Base-by-base conservation (phyloP, 495 filamentous ascomycete species). In the Aspergillus mulundensis region DNA sequence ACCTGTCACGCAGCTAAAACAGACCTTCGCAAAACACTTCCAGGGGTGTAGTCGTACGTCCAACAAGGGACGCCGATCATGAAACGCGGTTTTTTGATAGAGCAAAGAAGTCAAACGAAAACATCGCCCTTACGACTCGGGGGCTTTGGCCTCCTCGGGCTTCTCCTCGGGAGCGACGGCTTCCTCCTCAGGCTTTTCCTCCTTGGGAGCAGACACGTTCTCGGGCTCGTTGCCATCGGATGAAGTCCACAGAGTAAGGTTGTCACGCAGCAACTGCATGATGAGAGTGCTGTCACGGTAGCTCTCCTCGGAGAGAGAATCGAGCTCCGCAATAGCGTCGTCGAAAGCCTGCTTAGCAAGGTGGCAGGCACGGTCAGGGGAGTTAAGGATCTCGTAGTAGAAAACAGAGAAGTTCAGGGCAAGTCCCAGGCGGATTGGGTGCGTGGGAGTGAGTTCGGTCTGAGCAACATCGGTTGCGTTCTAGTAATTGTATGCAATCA, bases 331-430 rank as follows among this genome's bases (percentile, higher is more conserved):
- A 73, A 98, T 98, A 59, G 94, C 94, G 72, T 98, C 94, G 73
- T 98, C 94, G 68, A 98, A 98, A 25, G 95, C 93, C 79, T 96
- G 92, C 87, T 98, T 98, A 71, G 94, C 94, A 53, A 98, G 84
- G 74, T 98, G 94, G 84, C 94, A 98, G 68, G 94, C 94, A 72
- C 92, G 93, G 70, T 98, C 94, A 44, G 94, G 94, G 12, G 94
- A 95, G 86, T 97, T 98, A 64, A 98, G 82, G 72, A 98, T 98
- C 84, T 98, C 94, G 73, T 98, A 98, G 86, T 98, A 98, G 81
- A 98, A 98, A 63, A 98, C 94, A 39, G 95, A 97, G 86, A 98
- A 98, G 84, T 98, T 98, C 61, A 98, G 84, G 58, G 94, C 94
- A 61, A 98, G 89, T 70, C 94, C 94, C 59, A 98, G 90, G 64